phyloP scores from a whole-genome alignment of 805 yeast species.

The Sugiyamaella lignohabitans region DNA sequence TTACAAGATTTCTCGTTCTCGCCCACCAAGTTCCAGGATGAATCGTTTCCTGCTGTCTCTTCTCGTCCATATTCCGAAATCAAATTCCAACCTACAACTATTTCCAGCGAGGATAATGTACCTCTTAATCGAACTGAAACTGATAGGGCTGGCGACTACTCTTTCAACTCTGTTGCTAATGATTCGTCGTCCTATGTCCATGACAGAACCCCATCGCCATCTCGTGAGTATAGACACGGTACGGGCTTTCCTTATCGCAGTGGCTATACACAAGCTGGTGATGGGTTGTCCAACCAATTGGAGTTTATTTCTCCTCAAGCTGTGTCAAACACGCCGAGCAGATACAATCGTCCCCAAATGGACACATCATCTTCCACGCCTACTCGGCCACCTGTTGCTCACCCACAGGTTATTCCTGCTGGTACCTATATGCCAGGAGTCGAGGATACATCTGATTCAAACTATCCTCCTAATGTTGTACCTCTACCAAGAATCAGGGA shows the following conservation, averaged over 20 bases:
- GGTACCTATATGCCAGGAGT: conserved; percentile 27
- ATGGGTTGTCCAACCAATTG: conserved; percentile 5
- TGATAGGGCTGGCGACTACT: conserved; percentile 1
- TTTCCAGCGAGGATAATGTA: conserved; percentile 10
- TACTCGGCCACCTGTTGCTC: neutral
- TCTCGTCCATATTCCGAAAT: conserved; percentile 17
- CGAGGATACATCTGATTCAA: conserved; percentile 5
- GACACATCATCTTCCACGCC: neutral
- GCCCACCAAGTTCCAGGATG: conserved; percentile 6
- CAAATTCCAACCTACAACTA: conserved; percentile 16
- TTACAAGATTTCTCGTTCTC: conserved; percentile 15
- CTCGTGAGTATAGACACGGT: conserved; percentile 12
- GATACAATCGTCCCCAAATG: neutral
- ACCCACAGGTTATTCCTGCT: conserved; percentile 22
- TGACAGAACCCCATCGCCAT: conserved; percentile 15
- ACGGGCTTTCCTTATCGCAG: conserved; percentile 1
- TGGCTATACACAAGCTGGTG: conserved; percentile 6
- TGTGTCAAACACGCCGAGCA: neutral
- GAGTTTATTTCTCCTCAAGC: neutral
- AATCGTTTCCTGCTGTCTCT: conserved; percentile 3
- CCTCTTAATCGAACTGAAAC: conserved; percentile 6
- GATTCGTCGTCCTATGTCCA: conserved; percentile 5
- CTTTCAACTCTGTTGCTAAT: conserved; percentile 5
- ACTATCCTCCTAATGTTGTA: conserved; percentile 28
- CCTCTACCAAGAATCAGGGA: conserved; percentile 25